Base-by-base conservation (phyloP, 805 yeast genomes). In the Deakozyma indianensis region DNA sequence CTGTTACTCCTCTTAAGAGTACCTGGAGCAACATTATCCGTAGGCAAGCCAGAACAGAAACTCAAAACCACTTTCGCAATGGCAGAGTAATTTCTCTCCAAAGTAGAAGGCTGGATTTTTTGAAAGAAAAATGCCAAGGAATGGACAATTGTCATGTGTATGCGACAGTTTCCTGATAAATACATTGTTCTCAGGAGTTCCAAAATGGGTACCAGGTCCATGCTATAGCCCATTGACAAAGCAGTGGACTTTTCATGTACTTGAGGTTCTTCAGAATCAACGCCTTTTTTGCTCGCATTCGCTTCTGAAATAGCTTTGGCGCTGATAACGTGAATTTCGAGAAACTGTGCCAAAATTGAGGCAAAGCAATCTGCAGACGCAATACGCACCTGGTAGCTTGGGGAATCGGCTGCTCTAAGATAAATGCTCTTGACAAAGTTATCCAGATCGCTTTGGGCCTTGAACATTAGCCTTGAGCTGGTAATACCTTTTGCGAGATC, bases 1-100 rank as follows among this genome's bases (percentile, higher is more conserved):
- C 38, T 32, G 38, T 32, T 32, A 20, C 38, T 32, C 9, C 38
- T 14, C 16, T 32, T 32, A n/a, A 32, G 38, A 32, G 38, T 32
- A 5, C 38, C 38, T 11, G 38, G 38, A n/a, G 20, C 38, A 25
- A 7, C 28, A 7, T 7, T 9, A 32, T 32, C 38, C 4, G 38
- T 5, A 14, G 4, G 38, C 18, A n/a, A 20, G 18, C 18, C 18
- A 4, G 18, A 5, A n/a, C 38, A 32, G 18, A 32, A n/a, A n/a
- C 38, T 20, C 11, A 32, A n/a, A 7, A 32, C 38, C 38, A n/a
- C 11, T 20, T 32, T 32, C 20, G 38, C 11, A n/a, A 32, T 32
- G 11, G 38, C 38, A 9, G 38, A 5, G 18, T 32, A 32, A 20
- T 32, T 32, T 7, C 18, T 32, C 18, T 32, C 18, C 18, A 32